Evolutionary conservation across 1,284 basidiomycete genomes (phyloP), one percentile per base, ranked within the genome.

Genomic region (Afroboletus lepidellus): DNA sequence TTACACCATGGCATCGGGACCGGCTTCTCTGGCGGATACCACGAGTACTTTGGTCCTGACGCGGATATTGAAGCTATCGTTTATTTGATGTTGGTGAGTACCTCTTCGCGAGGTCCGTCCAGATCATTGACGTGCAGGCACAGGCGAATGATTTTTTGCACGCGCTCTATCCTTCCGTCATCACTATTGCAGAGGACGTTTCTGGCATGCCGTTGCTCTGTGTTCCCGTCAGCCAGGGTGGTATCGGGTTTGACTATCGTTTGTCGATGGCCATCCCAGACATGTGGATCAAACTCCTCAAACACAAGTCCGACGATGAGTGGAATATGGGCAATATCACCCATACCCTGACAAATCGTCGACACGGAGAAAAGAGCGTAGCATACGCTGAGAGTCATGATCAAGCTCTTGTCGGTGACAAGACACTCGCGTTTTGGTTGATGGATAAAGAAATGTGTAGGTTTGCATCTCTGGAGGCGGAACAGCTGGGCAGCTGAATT

Each of bases 371-470:
- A 74, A 94, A 88, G 74, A 94, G 90, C 57, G 86, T 99, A 46
- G 92, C 94, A 0, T 98, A 98, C 65, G 92, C 92, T 46, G 96
- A 99, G 73, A 94, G 90, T 64, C 96, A 98, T 64, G 96, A 98
- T 71, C 96, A 99, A 71, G 96, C 96, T 16, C 80, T 99, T 29
- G 96, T 99, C 0, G 96, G 96, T 6, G 96, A 99, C 76, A 98
- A 98, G 77, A 98, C 96, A 1, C 69, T 98, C 32, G 96, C 96
- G 1, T 99, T 99, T 74, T 99, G 96, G 96, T 73, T 99, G 50
- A 99, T 99, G 96, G 96, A 99, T 74, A 96, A 97, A 74, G 96
- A 98, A 71, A 99, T 99, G 96, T 95, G 90, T 93, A 76, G 58
- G 61, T 39, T 25, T 44, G 7, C 34, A 80, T 55, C 6, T 20